phyloP scores from a whole-genome alignment of 2,329 filamentous ascomycete species.

The Clonostachys chloroleuca region DNA sequence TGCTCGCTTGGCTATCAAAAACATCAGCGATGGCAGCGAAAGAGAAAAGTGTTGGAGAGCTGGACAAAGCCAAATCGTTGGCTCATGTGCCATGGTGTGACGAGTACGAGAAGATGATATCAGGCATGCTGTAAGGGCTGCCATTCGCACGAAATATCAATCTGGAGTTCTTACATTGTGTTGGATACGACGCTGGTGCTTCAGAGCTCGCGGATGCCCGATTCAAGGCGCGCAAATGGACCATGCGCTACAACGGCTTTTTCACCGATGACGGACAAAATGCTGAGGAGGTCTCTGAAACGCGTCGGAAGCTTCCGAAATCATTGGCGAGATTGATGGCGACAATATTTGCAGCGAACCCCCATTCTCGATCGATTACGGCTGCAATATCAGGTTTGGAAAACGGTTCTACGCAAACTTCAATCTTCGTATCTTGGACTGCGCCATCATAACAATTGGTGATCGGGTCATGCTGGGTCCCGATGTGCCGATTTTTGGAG shows the following conservation, averaged over 20 bases:
- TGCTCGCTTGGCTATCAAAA: background rate
- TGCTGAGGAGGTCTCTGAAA: constrained; percentile 26
- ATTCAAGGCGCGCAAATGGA: constrained; percentile 47
- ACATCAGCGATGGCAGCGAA: background rate
- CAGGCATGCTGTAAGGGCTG: constrained; percentile 53
- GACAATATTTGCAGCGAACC: constrained; percentile 50
- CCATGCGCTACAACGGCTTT: constrained; percentile 54
- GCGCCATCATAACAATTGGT: constrained; percentile 64
- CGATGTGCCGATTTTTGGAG: constrained; percentile 66
- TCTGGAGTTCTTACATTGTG: no score
- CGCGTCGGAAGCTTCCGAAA: constrained; percentile 28
- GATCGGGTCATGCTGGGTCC: constrained; percentile 69
- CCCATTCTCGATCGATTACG: constrained; percentile 56
- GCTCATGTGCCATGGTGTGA: constrained; percentile 51
- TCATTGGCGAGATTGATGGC: constrained; percentile 42
- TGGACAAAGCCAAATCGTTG: constrained; percentile 33
- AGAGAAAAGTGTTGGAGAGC: background rate
- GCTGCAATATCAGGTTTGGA: constrained; percentile 54
- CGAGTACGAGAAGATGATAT: constrained; percentile 61
- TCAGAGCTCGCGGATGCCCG: constrained; percentile 44
- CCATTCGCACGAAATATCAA: no score
- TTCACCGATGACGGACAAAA: constrained; percentile 43
- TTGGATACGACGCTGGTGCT: constrained; percentile 43
- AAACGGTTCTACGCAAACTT: constrained; percentile 57
- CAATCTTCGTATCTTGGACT: constrained; percentile 62